Percentiles rank a stretch among this genome's conserved stretches.
phyloP scores from a whole-genome alignment of 148 eudicot genomes.

The Oxyria digyna region DNA sequence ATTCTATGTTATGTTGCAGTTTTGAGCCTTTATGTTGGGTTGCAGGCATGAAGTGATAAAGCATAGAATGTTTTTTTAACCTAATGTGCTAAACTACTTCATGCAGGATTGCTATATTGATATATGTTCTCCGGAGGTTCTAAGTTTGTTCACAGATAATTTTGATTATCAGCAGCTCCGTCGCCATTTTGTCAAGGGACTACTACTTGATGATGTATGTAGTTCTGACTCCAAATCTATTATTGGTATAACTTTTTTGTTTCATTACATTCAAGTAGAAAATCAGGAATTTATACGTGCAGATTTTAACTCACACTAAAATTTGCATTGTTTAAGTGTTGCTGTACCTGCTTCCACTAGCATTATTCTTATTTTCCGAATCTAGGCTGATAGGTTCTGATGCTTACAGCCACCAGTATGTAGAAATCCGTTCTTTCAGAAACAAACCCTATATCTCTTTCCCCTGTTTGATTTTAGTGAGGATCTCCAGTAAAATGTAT shows the following conservation, averaged over 20 bases:
- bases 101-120: slow-evolving; percentile 90
- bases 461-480: not conserved
- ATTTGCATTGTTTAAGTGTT: not conserved
- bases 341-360: not conserved
- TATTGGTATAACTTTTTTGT: not conserved
- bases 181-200: slow-evolving; percentile 84
- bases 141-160: slow-evolving; percentile 83
- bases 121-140: slow-evolving; percentile 85
- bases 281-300: not conserved
- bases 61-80: not conserved
- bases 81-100: not conserved
- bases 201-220: slow-evolving; percentile 87
- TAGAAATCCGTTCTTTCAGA: not conserved
- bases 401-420: not conserved
- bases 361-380: not conserved
- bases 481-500: not conserved
- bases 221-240: not conserved
- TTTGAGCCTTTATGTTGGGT: not conserved
- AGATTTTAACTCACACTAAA: not conserved
- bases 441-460: not conserved
- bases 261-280: not conserved
- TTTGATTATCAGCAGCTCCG: slow-evolving; percentile 98
- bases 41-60: not conserved
- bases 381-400: not conserved
- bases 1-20: not conserved